Percentiles rank a stretch among this genome's conserved stretches.
phyloP scores from a whole-genome alignment of 176 grass and related monocot genomes.

The Pharus latifolius region DNA sequence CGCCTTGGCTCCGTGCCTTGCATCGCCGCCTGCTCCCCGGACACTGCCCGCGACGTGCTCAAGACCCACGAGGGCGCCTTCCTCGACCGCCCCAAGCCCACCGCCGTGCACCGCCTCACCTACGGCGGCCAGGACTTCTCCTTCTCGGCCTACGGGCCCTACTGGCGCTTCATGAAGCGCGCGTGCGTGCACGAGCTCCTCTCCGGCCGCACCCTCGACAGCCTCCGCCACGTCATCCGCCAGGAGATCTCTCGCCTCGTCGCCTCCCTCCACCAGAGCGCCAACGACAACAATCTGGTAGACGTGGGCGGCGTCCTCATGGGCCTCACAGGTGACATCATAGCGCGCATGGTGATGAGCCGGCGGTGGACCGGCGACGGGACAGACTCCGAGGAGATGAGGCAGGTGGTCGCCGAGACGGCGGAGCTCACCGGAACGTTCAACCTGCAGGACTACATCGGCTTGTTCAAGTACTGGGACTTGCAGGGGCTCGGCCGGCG shows the following conservation, averaged over 20 bases:
- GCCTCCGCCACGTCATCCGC: conserved; percentile 35
- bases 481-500: conserved; percentile 52
- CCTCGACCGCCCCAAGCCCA: conserved; percentile 40
- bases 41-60: conserved; percentile 39
- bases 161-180: conserved; percentile 78
- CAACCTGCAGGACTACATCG: conserved; percentile 60
- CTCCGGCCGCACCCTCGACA: conserved; percentile 44
- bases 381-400: conserved; percentile 35
- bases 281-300: not conserved
- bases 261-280: not conserved
- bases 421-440: conserved; percentile 47
- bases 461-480: conserved; percentile 43
- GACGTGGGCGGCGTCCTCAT: conserved; percentile 39
- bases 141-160: conserved; percentile 58
- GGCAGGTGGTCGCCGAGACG: conserved; percentile 26
- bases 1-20: conserved; percentile 52
- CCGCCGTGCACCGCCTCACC: conserved; percentile 29
- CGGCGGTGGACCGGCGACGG: conserved; percentile 32
- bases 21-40: conserved; percentile 52
- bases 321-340: conserved; percentile 43
- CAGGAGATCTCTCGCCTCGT: conserved; percentile 46
- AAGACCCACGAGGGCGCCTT: conserved; percentile 45
- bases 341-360: conserved; percentile 52
- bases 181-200: conserved; percentile 66
- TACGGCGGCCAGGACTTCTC: conserved; percentile 61